Evolutionary conservation across 2,329 filamentous ascomycete species (phyloP).

Genomic region (Penicillium sp.): DNA sequence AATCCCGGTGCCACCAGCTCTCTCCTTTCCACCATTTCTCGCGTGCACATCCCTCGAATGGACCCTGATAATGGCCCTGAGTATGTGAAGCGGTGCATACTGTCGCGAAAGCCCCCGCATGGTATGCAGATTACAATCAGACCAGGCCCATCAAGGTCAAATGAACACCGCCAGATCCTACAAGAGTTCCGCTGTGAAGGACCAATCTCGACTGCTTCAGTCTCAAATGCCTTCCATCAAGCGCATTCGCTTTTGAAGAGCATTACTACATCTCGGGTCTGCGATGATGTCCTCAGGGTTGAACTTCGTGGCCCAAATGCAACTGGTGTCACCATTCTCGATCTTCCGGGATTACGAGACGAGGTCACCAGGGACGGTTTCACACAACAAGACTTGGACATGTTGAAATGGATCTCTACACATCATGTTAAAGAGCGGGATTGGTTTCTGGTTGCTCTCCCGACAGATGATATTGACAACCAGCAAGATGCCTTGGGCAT

Average conservation of each 20-base stretch:
- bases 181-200: neutral
- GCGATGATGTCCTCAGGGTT: neutral
- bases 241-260: neutral
- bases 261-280: neutral
- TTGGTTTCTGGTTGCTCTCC: too few species aligned
- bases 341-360: neutral
- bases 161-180: neutral
- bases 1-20: neutral
- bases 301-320: neutral
- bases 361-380: neutral
- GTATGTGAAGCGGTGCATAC: neutral
- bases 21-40: neutral
- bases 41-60: neutral
- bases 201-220: neutral
- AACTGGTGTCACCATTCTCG: neutral
- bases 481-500: too few species aligned
- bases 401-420: neutral
- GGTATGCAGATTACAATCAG: neutral
- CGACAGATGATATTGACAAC: too few species aligned
- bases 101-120: too few species aligned
- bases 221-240: neutral
- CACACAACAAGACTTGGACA: neutral
- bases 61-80: neutral
- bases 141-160: neutral
- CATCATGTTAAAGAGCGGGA: neutral